phyloP scores from a whole-genome alignment of 176 grass and related monocot genomes.

The Bolboschoenus planiculmis region DNA sequence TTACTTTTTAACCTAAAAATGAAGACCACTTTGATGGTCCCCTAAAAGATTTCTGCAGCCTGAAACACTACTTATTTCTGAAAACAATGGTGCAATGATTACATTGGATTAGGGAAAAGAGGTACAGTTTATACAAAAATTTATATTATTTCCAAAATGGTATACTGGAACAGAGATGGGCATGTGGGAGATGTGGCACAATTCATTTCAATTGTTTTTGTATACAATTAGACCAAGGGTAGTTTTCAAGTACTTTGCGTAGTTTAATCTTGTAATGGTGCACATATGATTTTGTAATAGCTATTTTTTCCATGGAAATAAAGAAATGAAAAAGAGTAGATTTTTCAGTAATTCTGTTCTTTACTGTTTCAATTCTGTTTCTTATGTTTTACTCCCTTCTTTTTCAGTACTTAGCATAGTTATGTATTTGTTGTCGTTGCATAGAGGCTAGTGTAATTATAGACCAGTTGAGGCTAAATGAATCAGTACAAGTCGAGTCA shows the following conservation, averaged over 20 bases:
- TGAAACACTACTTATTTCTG: neutral
- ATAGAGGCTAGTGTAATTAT: neutral
- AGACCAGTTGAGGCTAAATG: neutral
- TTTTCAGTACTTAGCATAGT: neutral
- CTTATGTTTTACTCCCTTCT: neutral
- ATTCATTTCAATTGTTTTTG: neutral
- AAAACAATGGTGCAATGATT: neutral
- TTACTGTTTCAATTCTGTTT: neutral
- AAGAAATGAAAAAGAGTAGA: neutral
- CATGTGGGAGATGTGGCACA: neutral
- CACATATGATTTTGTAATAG: neutral
- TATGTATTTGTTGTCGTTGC: neutral
- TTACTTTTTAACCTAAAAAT: neutral
- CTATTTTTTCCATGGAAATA: neutral
- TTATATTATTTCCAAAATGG: neutral
- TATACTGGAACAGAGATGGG: neutral
- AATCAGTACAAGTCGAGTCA: neutral
- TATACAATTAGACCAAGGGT: neutral
- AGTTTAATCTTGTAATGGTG: neutral
- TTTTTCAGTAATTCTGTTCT: neutral
- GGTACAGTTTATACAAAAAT: neutral
- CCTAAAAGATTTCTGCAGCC: neutral
- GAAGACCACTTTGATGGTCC: neutral
- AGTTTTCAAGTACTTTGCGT: constrained; percentile 4
- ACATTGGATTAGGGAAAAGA: neutral